These are phyloP conservation scores for Apiospora marii DNA, from an alignment of 2,329 filamentous ascomycete genomes.

Conservation along the genomic window DNA sequence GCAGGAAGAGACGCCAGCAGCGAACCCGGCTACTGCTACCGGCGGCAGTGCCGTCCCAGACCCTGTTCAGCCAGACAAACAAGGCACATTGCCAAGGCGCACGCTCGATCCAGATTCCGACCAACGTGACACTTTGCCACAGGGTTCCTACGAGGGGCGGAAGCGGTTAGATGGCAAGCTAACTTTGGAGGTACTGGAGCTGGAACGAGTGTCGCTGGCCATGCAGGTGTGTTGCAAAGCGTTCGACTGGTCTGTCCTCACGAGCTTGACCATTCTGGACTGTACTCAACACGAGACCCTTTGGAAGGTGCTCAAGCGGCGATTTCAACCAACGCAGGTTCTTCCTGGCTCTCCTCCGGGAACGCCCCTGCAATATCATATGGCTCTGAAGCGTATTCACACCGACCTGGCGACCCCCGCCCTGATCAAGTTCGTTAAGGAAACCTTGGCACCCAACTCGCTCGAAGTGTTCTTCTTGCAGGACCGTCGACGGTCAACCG, in stretches of 20 bases:
- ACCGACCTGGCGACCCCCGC: slow-evolving; percentile 75
- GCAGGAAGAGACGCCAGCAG: slow-evolving; percentile 4
- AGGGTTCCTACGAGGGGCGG: slow-evolving; percentile 35
- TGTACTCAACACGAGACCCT: slow-evolving; percentile 77
- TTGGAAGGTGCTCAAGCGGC: slow-evolving; percentile 75
- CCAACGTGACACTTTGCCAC: background rate
- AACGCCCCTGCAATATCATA: slow-evolving; percentile 59
- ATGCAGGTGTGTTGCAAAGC: slow-evolving; percentile 73
- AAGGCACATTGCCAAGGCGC: background rate
- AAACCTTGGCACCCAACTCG: slow-evolving; percentile 79
- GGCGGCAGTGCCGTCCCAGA: background rate
- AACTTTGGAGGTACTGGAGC: slow-evolving; percentile 73
- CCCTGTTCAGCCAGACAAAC: background rate
- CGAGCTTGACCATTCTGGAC: slow-evolving; percentile 75
- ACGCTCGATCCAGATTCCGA: background rate
- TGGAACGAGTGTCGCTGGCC: slow-evolving; percentile 79
- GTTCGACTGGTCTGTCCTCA: slow-evolving; percentile 78
- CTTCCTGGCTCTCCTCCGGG: slow-evolving; percentile 41
- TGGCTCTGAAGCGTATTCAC: slow-evolving; percentile 77
- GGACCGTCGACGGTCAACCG: slow-evolving; percentile 62
- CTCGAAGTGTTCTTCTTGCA: slow-evolving; percentile 83
- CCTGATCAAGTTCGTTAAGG: slow-evolving; percentile 77
- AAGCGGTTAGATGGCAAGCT: slow-evolving; percentile 64
- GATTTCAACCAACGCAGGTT: slow-evolving; percentile 58
- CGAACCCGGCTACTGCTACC: background rate